Base-by-base conservation (phyloP, 148 eudicot species). In the Amaranthus palmeri region DNA sequence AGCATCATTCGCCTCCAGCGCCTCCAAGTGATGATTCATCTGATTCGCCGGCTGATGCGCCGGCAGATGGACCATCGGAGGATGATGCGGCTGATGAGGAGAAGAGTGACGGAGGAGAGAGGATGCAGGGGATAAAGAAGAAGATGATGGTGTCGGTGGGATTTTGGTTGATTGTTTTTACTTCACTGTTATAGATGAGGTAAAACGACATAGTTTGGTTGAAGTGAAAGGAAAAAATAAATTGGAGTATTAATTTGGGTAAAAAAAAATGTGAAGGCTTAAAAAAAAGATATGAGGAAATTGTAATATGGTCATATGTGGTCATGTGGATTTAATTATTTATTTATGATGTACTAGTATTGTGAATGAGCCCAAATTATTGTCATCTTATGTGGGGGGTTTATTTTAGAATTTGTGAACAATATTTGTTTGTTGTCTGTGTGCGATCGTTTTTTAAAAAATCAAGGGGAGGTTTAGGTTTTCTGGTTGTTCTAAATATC, bases 41-140 rank as follows among this genome's bases (percentile, higher is more conserved):
- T 1, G 78, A 68, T 5, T 69, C 86, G 5, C 89, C 87, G 41
- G 79, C 75, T 10, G 87, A 82, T 50, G 65, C 88, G 0, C 92
- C 96, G 50, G 85, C 86, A 54, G 86, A 82, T 40, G 76, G 72
- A 3, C 90, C 92, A 3, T 86, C 72, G 57, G 93, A 86, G 10
- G 93, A 87, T 72, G 83, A 76, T 64, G 40, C 78, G 11, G 90
- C 85, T 3, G 86, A 83, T 60, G 58, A 45, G 13, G 58, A 45
- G 13, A 82, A 66, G 65, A 85, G 67, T 17, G 84, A 75, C 13
- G 85, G 75, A 15, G 74, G 76, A 76, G 74, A 72, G 65, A 54
- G 60, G 68, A 48, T 55, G 81, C 81, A 14, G 61, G 81, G 82
- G 67, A 74, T 73, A 69, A 72, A 71, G 83, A 72, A 71, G 83